A percentile compares a stretch with the other conserved stretches of the same genome.
Evolutionary conservation across 768 basidiomycete genomes (phyloP).

Genomic region (Vararia minispora): DNA sequence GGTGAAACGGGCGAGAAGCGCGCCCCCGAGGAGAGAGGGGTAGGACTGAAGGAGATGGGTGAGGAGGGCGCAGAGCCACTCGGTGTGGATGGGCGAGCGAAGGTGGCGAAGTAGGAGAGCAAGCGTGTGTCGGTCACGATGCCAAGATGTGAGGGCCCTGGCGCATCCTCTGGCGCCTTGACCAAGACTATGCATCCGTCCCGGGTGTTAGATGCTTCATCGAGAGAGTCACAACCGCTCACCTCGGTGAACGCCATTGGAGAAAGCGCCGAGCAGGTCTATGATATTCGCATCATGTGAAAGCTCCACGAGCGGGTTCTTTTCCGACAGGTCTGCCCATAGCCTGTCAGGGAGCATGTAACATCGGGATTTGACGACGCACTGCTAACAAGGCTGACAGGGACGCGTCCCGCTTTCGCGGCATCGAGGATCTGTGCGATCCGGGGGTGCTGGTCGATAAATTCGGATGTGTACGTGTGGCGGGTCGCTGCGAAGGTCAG

Average conservation of each 20-base stretch:
- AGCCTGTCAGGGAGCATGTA: slow-evolving; percentile 2
- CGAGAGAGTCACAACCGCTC: no score
- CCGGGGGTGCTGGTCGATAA: slow-evolving; percentile 45
- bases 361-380: slow-evolving; percentile 19
- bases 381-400: slow-evolving; percentile 74
- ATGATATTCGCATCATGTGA: slow-evolving; percentile 54
- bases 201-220: background rate
- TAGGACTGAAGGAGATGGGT: slow-evolving; percentile 1
- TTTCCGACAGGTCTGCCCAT: slow-evolving; percentile 67
- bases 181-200: slow-evolving; percentile 37
- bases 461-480: slow-evolving; percentile 54
- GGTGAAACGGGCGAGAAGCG: background rate
- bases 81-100: slow-evolving; percentile 33
- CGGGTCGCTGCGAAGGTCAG: slow-evolving; percentile 72
- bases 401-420: slow-evolving; percentile 62
- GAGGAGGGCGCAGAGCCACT: background rate
- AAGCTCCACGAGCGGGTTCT: slow-evolving; percentile 62
- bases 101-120: slow-evolving; percentile 52
- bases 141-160: slow-evolving; percentile 43
- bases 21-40: slow-evolving; percentile 2
- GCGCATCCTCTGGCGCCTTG: slow-evolving; percentile 28
- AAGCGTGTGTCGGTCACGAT: slow-evolving; percentile 67
- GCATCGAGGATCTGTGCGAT: slow-evolving; percentile 62
- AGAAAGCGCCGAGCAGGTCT: slow-evolving; percentile 53
- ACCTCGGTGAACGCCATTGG: slow-evolving; percentile 67